Base-by-base conservation (phyloP, 257 asterid genomes). In the Nicotiana tabacum region DNA sequence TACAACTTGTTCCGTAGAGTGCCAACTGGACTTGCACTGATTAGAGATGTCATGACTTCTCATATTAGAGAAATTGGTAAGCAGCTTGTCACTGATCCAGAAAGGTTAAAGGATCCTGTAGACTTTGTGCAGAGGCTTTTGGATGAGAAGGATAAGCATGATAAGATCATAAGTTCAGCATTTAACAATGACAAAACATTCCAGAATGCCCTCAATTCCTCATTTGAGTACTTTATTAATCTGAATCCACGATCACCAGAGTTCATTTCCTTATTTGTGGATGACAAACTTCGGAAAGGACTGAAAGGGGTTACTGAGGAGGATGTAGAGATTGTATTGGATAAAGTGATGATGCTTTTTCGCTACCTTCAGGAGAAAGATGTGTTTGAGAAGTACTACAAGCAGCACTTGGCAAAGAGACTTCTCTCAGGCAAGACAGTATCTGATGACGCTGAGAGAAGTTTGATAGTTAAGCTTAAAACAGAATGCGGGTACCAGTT, bases 401-500 rank as follows among this genome's bases (percentile, higher is more conserved):
- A 83, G 78, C 88, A 86, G 69, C 88, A 86, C 79, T 65, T 86
- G 29, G 88, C 88, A 15, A 86, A 86, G 82, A 72, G 88, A 83
- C 84, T 86, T 9, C 88, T 86, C 72, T 86, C 88, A 4, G 86
- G 85, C 27, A 86, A 86, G 83, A 86, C 86, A 0, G 77, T 79
- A 53, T 80, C 86, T n/a, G 86, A 86, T 39, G 88, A 86, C n/a
- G 85, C 86, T 0, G 88, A 86, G 57, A 80, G 88, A 80, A 80
- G 86, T 76, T 74, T 86, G 77, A 86, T 86, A 7, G 83, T 86
- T 46, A 86, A 86, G 86, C 86, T 86, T 17, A 83, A 86, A 83
- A 86, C 88, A 21, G 86, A 86, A 81, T 86, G 88, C 24, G 88
- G 88, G 74, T 86, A 86, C 61, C 88, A 86, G 77, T 86, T 86